Evolutionary conservation across 495 filamentous ascomycete species (phyloP).

Genomic region (Apodospora peruviana): DNA sequence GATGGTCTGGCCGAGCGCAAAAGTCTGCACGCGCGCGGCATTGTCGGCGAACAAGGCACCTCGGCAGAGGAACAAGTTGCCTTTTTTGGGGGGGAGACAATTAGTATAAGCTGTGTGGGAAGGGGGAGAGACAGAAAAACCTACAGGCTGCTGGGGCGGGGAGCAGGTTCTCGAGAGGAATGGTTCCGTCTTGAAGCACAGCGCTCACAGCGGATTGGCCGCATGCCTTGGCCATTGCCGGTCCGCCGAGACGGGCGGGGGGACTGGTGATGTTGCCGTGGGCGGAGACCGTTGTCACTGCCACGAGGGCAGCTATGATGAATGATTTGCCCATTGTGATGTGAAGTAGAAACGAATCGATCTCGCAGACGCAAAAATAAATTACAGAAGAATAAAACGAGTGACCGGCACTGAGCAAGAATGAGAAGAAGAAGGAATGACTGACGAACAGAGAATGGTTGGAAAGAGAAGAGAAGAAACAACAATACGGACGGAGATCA

Average conservation of each 20-base stretch:
- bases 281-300: constrained; percentile 43
- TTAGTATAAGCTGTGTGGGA: not conserved
- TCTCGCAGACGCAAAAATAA: not conserved
- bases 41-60: constrained; percentile 65
- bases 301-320: constrained; percentile 38
- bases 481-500: not conserved
- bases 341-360: not conserved
- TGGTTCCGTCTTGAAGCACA: constrained; percentile 52
- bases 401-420: constrained; percentile 21
- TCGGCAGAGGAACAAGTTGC: constrained; percentile 50
- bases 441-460: not conserved
- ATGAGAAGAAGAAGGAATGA: not conserved
- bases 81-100: constrained; percentile 2
- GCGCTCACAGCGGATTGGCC: constrained; percentile 53
- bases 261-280: constrained; percentile 61
- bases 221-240: constrained; percentile 54
- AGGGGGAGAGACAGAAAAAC: not conserved
- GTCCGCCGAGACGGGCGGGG: constrained; percentile 51
- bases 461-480: not conserved
- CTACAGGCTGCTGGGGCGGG: constrained; percentile 8
- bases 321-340: constrained; percentile 13
- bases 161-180: constrained; percentile 15
- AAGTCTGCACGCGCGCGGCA: constrained; percentile 53
- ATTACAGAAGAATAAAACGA: constrained; percentile 8
- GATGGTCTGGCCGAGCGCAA: constrained; percentile 53